These are phyloP conservation scores for Melaleuca alternifolia DNA, from an alignment of 345 rosid species.

Conservation along the genomic window DNA sequence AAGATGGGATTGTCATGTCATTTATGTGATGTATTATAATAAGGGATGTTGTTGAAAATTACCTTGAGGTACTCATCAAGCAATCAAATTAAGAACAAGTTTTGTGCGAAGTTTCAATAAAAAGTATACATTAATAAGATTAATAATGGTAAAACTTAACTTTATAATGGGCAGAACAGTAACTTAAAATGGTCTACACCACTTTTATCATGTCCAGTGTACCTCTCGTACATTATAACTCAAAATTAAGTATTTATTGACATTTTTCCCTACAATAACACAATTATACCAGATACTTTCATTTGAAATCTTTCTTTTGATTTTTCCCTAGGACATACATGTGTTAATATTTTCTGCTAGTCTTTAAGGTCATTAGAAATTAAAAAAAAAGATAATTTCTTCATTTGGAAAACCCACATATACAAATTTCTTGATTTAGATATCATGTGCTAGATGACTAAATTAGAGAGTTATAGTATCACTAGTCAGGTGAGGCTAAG, in stretches of 20 bases:
- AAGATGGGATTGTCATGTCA: neutral
- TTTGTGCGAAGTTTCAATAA: neutral
- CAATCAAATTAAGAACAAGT: neutral
- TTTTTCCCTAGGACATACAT: no score
- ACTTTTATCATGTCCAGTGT: neutral
- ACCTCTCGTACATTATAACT: neutral
- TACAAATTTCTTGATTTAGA: neutral
- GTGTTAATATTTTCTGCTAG: neutral
- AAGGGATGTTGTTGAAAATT: neutral
- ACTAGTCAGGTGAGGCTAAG: neutral
- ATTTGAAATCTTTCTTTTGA: neutral
- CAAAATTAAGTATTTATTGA: neutral
- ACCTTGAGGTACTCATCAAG: neutral
- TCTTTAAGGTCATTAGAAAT: neutral
- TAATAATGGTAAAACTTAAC: neutral
- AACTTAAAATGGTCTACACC: neutral
- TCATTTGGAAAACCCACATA: neutral
- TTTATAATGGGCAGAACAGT: neutral
- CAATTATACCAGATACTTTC: neutral
- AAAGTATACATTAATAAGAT: neutral
- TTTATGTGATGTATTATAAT: neutral
- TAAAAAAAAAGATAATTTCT: neutral
- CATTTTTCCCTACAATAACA: neutral
- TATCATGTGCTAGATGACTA: neutral
- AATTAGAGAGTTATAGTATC: neutral